phyloP scores from a whole-genome alignment of 768 basidiomycete species.

The Amanita muscaria region DNA sequence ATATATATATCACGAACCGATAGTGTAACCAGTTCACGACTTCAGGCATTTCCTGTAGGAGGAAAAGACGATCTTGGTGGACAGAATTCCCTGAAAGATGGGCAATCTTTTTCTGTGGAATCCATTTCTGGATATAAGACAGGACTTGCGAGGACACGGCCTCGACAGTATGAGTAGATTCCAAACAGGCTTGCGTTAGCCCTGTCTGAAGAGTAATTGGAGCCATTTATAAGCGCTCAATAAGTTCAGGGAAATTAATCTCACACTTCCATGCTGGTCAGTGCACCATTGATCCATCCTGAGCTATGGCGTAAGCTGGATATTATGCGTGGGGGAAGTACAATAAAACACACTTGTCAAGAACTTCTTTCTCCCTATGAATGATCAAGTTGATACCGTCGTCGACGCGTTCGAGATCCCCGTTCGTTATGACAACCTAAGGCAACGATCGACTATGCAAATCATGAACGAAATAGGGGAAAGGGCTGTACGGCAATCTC shows the following conservation, averaged over 20 bases:
- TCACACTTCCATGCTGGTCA: conserved; percentile 67
- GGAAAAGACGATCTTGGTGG: conserved; percentile 69
- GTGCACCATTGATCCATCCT: conserved; percentile 91
- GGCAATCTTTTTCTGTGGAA: conserved; percentile 53
- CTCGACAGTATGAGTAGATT: conserved; percentile 55
- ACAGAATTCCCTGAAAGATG: conserved; percentile 86
- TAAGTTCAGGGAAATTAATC: conserved; percentile 14
- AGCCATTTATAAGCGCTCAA: not conserved
- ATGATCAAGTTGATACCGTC: conserved; percentile 74
- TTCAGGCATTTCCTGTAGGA: conserved; percentile 73
- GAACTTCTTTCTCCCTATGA: conserved; percentile 51
- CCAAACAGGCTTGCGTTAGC: conserved; percentile 69
- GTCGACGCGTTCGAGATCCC: conserved; percentile 73
- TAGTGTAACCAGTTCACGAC: conserved; percentile 77
- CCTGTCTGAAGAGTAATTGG: conserved; percentile 52
- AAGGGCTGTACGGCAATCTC: conserved; percentile 58
- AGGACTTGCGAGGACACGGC: conserved; percentile 55
- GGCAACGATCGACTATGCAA: conserved; percentile 3
- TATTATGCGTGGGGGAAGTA: too few relatives aligned
- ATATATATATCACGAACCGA: conserved; percentile 36
- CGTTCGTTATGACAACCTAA: conserved; percentile 83
- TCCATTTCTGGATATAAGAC: conserved; percentile 77
- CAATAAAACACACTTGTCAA: conserved; percentile 57
- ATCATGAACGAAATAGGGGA: not conserved
- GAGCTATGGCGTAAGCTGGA: not conserved